Evolutionary conservation across 192 early-diverging fungal genomes (phyloP).

Genomic region (Coemansia sp.): DNA sequence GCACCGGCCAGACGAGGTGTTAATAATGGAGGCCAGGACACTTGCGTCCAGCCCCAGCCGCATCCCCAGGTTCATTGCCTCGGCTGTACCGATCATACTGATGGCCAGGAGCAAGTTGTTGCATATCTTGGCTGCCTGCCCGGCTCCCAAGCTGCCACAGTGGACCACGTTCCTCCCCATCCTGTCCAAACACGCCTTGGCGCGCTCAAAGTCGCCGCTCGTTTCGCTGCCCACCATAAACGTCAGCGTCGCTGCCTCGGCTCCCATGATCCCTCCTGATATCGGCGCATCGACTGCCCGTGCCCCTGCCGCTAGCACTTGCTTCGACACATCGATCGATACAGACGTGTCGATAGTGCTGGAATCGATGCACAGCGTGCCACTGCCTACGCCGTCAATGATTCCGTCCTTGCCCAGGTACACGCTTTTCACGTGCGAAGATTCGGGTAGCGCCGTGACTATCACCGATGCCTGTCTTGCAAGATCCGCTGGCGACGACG

Average conservation of each 20-base stretch:
- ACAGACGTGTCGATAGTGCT: constrained; percentile 90
- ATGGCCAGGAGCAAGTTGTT: constrained; percentile 97
- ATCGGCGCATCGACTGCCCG: constrained; percentile 89
- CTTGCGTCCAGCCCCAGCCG: constrained; percentile 85
- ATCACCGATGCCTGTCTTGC: constrained; percentile 71
- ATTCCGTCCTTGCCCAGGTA: constrained; percentile 78
- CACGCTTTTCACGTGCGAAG: constrained; percentile 74
- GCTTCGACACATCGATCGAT: constrained; percentile 66
- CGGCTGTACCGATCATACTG: constrained; percentile 88
- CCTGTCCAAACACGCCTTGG: constrained; percentile 59
- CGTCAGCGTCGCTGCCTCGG: constrained; percentile 84
- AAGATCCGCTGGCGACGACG: constrained; percentile 67
- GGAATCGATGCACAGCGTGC: constrained; percentile 77
- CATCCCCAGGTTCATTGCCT: constrained; percentile 90
- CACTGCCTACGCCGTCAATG: constrained; percentile 51
- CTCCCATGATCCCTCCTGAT: constrained; percentile 89
- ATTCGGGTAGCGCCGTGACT: constrained; percentile 90
- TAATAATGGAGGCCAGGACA: constrained; percentile 81
- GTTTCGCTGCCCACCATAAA: constrained; percentile 91
- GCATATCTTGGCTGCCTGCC: constrained; percentile 94
- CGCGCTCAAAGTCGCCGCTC: constrained; percentile 60
- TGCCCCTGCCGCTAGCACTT: constrained; percentile 61
- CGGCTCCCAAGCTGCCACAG: constrained; percentile 81
- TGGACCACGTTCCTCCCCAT: constrained; percentile 93
- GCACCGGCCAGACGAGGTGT: constrained; percentile 85